phyloP scores from a whole-genome alignment of 75 land plant species.

The Selaginella moellendorffii region DNA sequence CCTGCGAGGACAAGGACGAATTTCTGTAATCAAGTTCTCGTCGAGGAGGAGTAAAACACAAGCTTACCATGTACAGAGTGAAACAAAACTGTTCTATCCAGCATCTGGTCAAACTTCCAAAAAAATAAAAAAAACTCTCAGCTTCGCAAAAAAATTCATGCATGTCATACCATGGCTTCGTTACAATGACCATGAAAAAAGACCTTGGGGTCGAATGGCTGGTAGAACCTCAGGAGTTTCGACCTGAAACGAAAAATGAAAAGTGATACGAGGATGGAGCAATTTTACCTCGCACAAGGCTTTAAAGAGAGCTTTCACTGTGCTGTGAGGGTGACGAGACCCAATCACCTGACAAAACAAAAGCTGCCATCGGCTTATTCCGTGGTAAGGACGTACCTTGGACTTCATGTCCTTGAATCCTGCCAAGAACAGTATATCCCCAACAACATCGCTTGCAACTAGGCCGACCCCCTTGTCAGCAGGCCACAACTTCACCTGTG shows the following conservation, averaged over 20 bases:
- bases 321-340: constrained; percentile 70
- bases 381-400: constrained; percentile 66
- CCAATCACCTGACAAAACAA: constrained; percentile 50
- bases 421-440: constrained; percentile 53
- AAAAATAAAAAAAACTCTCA: too few relatives aligned
- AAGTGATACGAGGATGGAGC: too few relatives aligned
- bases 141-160: too few relatives aligned
- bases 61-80: neutral
- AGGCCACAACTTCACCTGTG: constrained; percentile 81
- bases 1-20: constrained; percentile 21
- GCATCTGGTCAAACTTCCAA: too few relatives aligned
- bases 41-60: neutral
- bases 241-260: constrained; percentile 45
- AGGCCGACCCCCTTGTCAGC: constrained; percentile 51
- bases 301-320: constrained; percentile 69
- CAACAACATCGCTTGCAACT: constrained; percentile 59
- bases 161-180: neutral
- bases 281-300: constrained; percentile 81
- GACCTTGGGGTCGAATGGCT: neutral
- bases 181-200: neutral
- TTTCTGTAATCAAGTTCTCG: constrained; percentile 14
- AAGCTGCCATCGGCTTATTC: too few relatives aligned
- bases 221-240: constrained; percentile 57
- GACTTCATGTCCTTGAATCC: constrained; percentile 78
- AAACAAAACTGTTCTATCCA: too few relatives aligned